Evolutionary conservation across 176 grass and related monocot species (phyloP).

Genomic region (Echinochloa phyllopogon): DNA sequence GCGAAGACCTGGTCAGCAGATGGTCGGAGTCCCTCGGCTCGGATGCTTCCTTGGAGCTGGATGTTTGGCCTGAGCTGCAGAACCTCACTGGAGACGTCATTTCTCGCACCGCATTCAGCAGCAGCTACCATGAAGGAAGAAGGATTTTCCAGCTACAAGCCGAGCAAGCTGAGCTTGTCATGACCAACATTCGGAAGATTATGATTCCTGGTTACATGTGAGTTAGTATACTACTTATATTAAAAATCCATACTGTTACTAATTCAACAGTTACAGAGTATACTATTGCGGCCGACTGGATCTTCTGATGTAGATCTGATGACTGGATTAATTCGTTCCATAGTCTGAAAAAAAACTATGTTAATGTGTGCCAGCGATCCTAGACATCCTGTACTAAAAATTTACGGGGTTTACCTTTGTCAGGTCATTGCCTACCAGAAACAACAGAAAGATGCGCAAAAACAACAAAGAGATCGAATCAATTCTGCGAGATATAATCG

Average conservation of each 20-base stretch:
- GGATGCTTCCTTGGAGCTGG: slow-evolving; percentile 5
- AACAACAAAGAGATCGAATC: slow-evolving; percentile 47
- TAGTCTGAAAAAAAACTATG: no score
- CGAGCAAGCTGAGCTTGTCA: slow-evolving; percentile 27
- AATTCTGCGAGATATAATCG: slow-evolving; percentile 49
- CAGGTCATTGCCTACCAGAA: slow-evolving; percentile 61
- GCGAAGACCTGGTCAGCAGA: slow-evolving; percentile 27
- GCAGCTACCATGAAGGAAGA: slow-evolving; percentile 24
- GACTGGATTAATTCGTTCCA: no score
- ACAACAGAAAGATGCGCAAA: slow-evolving; percentile 46
- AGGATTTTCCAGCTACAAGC: slow-evolving; percentile 23
- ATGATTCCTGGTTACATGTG: slow-evolving; percentile 56
- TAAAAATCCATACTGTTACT: neutral
- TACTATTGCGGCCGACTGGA: no score
- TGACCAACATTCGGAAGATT: neutral
- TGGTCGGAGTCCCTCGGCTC: slow-evolving; percentile 9
- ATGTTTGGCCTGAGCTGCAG: slow-evolving; percentile 33
- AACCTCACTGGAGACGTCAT: slow-evolving; percentile 36
- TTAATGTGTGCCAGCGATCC: neutral
- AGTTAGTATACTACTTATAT: neutral
- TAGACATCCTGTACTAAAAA: neutral
- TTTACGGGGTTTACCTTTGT: neutral
- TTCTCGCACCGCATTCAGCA: slow-evolving; percentile 26
- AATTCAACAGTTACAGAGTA: neutral
- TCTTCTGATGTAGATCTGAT: no score